A percentile compares a stretch with the other conserved stretches of the same genome.
Evolutionary conservation across 2,329 filamentous ascomycete genomes (phyloP).

Genomic region (Colletotrichum destructivum): DNA sequence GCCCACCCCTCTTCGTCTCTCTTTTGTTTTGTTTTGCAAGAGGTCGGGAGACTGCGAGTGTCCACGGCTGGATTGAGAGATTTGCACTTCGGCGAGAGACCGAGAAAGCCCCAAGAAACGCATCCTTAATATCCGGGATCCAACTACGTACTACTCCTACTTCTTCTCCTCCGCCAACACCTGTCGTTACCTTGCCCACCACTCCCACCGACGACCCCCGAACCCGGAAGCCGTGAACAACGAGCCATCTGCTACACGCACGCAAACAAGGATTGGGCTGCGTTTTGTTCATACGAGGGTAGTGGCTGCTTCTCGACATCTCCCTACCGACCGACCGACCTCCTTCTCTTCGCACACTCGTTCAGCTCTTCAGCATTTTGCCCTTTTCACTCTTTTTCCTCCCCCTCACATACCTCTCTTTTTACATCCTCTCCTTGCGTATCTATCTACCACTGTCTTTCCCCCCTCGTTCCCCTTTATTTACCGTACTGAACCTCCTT

Average conservation of each 20-base stretch:
- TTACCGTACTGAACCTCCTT: constrained; percentile 21
- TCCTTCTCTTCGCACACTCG: constrained; percentile 43
- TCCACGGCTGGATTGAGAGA: constrained; percentile 30
- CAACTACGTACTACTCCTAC: constrained; percentile 2
- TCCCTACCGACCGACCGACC: constrained; percentile 18
- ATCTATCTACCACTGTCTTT: constrained; percentile 27
- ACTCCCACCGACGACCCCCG: constrained; percentile 23
- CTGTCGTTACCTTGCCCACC: constrained; percentile 23
- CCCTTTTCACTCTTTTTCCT: constrained; percentile 22
- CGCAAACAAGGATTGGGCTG: constrained; percentile 30
- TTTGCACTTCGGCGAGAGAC: constrained; percentile 18
- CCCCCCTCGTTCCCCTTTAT: constrained; percentile 25
- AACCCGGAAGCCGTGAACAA: constrained; percentile 17
- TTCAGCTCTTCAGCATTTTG: constrained; percentile 39
- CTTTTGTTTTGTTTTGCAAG: constrained; percentile 23
- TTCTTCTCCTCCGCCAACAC: constrained; percentile 19
- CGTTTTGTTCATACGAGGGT: constrained; percentile 31
- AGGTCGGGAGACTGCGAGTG: constrained; percentile 39
- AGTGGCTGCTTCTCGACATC: constrained; percentile 39
- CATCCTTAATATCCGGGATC: constrained; percentile 21
- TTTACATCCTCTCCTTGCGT: constrained; percentile 32
- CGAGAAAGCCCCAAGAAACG: background rate
- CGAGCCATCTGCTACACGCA: constrained; percentile 1
- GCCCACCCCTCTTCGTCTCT: constrained; percentile 24
- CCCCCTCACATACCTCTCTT: background rate